Base-by-base conservation (phyloP, 129 eudicot genomes). In the Logfia minima region DNA sequence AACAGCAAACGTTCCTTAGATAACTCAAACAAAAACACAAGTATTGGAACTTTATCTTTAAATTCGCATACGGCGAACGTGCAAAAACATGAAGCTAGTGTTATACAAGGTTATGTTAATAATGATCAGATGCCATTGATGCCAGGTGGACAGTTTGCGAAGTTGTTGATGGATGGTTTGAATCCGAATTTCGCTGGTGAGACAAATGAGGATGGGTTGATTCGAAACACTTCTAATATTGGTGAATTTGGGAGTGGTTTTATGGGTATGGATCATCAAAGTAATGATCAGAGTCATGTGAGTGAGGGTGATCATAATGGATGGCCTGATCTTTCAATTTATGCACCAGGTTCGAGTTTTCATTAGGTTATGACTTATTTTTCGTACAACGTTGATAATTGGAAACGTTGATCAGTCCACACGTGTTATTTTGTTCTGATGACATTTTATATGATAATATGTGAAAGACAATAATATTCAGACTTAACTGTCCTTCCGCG, bases 341-440 rank as follows among this genome's bases (percentile, higher is more conserved):
- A 80, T 86, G 82, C 88, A 21, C 97, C 94, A 77, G 94, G 92
- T 70, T 88, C 87, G n/a, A 88, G 64, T 43, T 90, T 88, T 74
- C 85, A 74, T 74, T 86, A 70, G 64, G 60, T 72, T 51, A 67
- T 68, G 18, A 21, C 3, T 26, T 13, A 63, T 75, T 14, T 29
- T 70, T 66, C 34, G 21, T 45, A 13, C 53, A 45, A 45, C 53
- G 18, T 45, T 45, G 55, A 48, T 48, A 48, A 48, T 14, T 11
- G 55, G 1, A 14, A 48, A 48, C 55, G 18, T 48, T 14, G 55
- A 48, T 48, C 55, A 3, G 6, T 48, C 1, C 55, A 48, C 18
- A 14, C 5, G 6, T 48, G 14, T 48, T 14, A 14, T 41, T 9
- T 41, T 41, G 48, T 41, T 8, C 14, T 9, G 16, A 2, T 41